These are phyloP conservation scores for Craspedostauros australis DNA, from an alignment of 108 stramenopile genomes.

Conservation along the genomic window DNA sequence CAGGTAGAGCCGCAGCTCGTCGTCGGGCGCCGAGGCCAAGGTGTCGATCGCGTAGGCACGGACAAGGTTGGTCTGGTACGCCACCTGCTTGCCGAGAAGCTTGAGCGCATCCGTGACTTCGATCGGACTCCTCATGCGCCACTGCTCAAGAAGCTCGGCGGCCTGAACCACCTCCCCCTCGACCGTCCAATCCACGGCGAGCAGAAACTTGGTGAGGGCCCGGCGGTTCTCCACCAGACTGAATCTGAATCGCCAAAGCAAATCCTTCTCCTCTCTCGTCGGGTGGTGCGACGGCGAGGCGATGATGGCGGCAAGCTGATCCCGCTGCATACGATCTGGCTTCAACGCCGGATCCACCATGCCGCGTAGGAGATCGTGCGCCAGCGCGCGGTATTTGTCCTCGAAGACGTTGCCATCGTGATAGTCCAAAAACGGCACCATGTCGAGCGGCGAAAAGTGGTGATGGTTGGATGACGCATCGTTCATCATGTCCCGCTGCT, in stretches of 20 bases:
- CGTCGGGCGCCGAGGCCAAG: conserved; percentile 83
- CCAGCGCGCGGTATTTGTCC: conserved; percentile 93
- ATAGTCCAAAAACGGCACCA: conserved; percentile 64
- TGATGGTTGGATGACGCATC: not conserved
- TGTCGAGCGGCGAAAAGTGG: conserved; percentile 21
- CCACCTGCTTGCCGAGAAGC: conserved; percentile 89
- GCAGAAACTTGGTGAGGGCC: conserved; percentile 91
- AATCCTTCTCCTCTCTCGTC: conserved; percentile 85
- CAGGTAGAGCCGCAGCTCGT: conserved; percentile 90
- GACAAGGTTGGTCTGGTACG: conserved; percentile 84
- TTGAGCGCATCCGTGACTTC: conserved; percentile 96
- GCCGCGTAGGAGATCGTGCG: conserved; percentile 88
- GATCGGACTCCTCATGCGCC: conserved; percentile 89
- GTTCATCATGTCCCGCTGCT: conserved; percentile 4
- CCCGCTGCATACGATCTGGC: conserved; percentile 84
- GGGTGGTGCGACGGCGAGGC: conserved; percentile 81
- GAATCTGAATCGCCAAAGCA: conserved; percentile 95
- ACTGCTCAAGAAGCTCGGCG: conserved; percentile 88
- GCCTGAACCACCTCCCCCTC: conserved; percentile 93
- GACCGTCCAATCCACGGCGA: conserved; percentile 94
- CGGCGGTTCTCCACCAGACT: conserved; percentile 89
- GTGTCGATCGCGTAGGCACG: conserved; percentile 94
- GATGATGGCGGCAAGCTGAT: conserved; percentile 75
- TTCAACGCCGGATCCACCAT: conserved; percentile 93
- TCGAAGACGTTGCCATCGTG: conserved; percentile 84